These are phyloP conservation scores for Annulohypoxylon bovei DNA, from an alignment of 495 filamentous ascomycete species.

Conservation along the genomic window DNA sequence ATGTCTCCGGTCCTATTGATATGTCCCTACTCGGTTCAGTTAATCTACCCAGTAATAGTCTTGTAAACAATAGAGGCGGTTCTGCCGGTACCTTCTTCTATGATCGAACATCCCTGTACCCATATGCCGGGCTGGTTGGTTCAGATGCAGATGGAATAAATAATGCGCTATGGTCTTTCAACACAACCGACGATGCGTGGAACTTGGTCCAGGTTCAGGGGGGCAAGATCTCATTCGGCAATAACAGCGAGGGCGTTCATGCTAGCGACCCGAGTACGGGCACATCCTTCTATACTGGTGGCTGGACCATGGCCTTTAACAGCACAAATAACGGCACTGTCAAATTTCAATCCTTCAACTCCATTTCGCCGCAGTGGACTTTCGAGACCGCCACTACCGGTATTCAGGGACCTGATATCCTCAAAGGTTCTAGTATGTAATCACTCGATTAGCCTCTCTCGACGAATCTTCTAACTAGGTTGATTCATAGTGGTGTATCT, in stretches of 20 bases:
- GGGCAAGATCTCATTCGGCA: slow-evolving; percentile 11
- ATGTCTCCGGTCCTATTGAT: slow-evolving; percentile 14
- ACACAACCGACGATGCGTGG: slow-evolving; percentile 17
- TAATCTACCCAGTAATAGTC: slow-evolving; percentile 1
- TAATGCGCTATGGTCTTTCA: slow-evolving; percentile 23
- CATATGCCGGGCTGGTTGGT: slow-evolving; percentile 19
- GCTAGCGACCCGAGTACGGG: slow-evolving; percentile 24
- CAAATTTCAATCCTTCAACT: slow-evolving; percentile 13
- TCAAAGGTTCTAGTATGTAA: slow-evolving; percentile 10
- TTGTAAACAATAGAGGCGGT: neutral
- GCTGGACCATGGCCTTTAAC: slow-evolving; percentile 5
- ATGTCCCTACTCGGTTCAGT: slow-evolving; percentile 3
- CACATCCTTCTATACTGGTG: slow-evolving; percentile 28
- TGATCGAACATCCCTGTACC: slow-evolving; percentile 25
- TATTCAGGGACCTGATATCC: slow-evolving; percentile 7
- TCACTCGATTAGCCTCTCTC: neutral
- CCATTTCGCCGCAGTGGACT: neutral
- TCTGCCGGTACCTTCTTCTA: slow-evolving; percentile 27
- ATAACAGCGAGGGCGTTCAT: slow-evolving; percentile 21
- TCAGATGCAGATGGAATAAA: slow-evolving; percentile 9
- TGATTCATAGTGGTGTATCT: slow-evolving; percentile 20
- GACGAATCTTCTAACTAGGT: slow-evolving; percentile 1
- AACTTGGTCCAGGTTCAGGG: neutral
- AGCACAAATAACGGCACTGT: slow-evolving; percentile 20
- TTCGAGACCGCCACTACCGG: slow-evolving; percentile 14